Base-by-base conservation (phyloP, 441 rosid genomes). In the Croton setiger region DNA sequence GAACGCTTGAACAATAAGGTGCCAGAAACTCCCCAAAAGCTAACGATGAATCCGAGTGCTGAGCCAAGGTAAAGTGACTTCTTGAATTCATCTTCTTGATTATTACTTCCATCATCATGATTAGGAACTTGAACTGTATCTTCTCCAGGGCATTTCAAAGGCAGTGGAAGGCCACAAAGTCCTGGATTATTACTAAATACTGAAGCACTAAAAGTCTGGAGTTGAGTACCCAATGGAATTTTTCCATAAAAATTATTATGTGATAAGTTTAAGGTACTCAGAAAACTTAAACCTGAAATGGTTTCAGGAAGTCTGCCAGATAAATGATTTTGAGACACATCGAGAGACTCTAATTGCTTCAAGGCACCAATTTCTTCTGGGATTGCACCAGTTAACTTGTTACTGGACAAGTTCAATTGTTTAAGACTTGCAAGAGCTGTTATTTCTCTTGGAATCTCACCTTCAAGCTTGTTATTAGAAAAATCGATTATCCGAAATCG, bases 181-280 rank as follows among this genome's bases (percentile, higher is more conserved):
- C 45, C 66, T 47, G 14, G 58, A 49, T 59, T 69, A 23, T 57
- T 70, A 0, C 5, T 12, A 59, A 41, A 57, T 7, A 20, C 18
- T 13, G 48, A 31, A 11, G 55, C 70, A 59, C 41, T 0, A 12
- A 69, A 69, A 59, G 62, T 69, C 66, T 64, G 62, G 20, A 74
- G 62, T 63, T 69, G 61, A 41, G 73, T 69, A 45, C 66, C 21
- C 11, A 15, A 41, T n/a, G 74, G 78, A 37, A 74, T 69, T 74
- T 47, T 51, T 33, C 66, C 74, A 2, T 60, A 64, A 33, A 68
- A 48, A 35, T 63, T 27, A 27, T 74, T 74, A 13, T 47, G 17
- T 3, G 77, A 39, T 60, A 74, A 35, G 60, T 69, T 17, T 63
- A 74, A 49, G 21, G 11, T 8, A 9, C 41, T 49, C 21, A 74